Conservation (phyloP, 352 stramenopile species). For the Thalassiosira exigua region DNA sequence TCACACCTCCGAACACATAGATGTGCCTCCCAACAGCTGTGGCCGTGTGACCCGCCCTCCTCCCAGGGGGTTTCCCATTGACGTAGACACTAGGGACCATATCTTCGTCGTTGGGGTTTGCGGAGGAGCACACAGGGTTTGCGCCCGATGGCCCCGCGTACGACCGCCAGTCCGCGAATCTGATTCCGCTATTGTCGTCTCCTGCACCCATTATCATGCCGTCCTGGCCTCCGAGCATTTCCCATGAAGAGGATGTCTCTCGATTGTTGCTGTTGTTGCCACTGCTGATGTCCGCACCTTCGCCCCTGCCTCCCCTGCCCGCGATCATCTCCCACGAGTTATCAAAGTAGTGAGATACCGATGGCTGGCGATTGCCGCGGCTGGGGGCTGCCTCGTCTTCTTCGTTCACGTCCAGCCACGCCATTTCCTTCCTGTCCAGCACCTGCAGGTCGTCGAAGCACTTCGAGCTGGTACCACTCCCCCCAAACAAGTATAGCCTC, state of each 20-base stretch:
- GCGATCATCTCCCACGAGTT: slow-evolving; percentile 7
- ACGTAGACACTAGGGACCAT: slow-evolving; percentile 87
- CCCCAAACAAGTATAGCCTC: slow-evolving; percentile 94
- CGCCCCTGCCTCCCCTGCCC: neutral
- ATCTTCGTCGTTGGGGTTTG: slow-evolving; percentile 86
- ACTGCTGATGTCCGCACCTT: neutral
- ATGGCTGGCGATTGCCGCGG: neutral
- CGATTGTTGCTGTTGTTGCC: neutral
- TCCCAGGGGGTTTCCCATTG: slow-evolving; percentile 88
- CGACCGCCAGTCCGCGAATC: slow-evolving; percentile 62
- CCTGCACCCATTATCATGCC: slow-evolving; percentile 25
- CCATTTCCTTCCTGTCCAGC: slow-evolving; percentile 88
- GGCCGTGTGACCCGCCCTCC: slow-evolving; percentile 92
- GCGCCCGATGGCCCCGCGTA: slow-evolving; percentile 43
- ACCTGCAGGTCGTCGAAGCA: slow-evolving; percentile 97
- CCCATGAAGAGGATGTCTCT: slow-evolving; percentile 17
- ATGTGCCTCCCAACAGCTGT: slow-evolving; percentile 92
- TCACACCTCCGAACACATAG: slow-evolving; percentile 91
- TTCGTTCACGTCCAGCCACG: slow-evolving; percentile 65
- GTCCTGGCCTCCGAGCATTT: slow-evolving; percentile 50
- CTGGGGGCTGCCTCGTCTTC: slow-evolving; percentile 5
- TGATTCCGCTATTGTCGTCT: slow-evolving; percentile 12
- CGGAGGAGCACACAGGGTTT: slow-evolving; percentile 53
- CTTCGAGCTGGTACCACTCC: slow-evolving; percentile 90
- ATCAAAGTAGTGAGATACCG: slow-evolving; percentile 3